phyloP scores from a whole-genome alignment of 202 grass and related monocot species.

The Schoenoplectus triqueter region DNA sequence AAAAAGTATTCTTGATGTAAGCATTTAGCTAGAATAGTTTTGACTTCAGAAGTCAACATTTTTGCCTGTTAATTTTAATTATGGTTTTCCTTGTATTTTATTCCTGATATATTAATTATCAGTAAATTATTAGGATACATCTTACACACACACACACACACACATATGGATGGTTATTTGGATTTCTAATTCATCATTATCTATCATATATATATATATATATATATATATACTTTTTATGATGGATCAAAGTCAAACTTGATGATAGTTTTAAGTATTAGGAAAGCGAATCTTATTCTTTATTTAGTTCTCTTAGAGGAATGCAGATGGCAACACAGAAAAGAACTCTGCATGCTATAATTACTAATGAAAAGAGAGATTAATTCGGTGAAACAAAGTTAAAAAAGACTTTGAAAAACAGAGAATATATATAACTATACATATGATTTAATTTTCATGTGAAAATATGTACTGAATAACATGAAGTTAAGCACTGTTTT shows the following conservation, averaged over 20 bases:
- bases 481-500: conserved; percentile 1
- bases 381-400: neutral
- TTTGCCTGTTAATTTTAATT: neutral
- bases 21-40: neutral
- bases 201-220: too few species aligned
- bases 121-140: too few species aligned
- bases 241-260: neutral
- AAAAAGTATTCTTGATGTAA: too few species aligned
- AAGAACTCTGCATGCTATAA: neutral
- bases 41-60: neutral
- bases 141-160: too few species aligned
- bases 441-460: neutral
- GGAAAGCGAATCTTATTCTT: neutral
- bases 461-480: neutral
- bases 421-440: neutral
- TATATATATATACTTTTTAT: neutral
- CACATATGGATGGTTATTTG: neutral
- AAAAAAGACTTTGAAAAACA: neutral
- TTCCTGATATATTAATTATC: too few species aligned
- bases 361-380: neutral
- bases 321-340: neutral
- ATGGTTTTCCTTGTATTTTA: too few species aligned
- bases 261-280: neutral
- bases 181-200: neutral
- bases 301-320: neutral